These are phyloP conservation scores for Myriosclerotinia curreyana DNA, from an alignment of 2,329 filamentous ascomycete genomes.

Conservation along the genomic window DNA sequence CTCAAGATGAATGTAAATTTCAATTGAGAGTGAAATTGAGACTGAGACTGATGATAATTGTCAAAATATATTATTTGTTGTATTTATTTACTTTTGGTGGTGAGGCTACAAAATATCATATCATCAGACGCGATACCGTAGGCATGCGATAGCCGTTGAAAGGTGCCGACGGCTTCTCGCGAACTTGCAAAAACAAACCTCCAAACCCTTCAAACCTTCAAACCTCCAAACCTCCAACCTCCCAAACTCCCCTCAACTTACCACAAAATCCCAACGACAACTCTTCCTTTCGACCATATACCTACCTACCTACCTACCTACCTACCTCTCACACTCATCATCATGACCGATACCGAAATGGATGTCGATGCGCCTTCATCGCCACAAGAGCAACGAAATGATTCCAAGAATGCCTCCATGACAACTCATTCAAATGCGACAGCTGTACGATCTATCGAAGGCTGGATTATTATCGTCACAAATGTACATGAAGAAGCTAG, in stretches of 20 bases:
- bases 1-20: not conserved
- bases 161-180: not conserved
- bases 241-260: not conserved
- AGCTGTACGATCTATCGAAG: constrained; percentile 81
- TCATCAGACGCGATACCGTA: constrained; percentile 10
- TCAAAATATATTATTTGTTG: no score
- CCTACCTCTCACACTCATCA: constrained; percentile 18
- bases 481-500: constrained; percentile 86
- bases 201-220: not conserved
- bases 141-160: not conserved
- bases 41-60: no score
- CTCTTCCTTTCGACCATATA: not conserved
- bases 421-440: constrained; percentile 71
- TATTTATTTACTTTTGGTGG: not conserved
- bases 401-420: constrained; percentile 61
- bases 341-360: constrained; percentile 48
- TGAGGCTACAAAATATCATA: constrained; percentile 1
- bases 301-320: no score
- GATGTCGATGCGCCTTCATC: constrained; percentile 41
- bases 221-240: no score
- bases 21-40: not conserved
- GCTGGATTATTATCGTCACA: constrained; percentile 83
- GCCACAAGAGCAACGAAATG: constrained; percentile 49
- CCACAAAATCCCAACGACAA: not conserved
- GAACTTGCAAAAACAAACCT: constrained; percentile 10